Evolutionary conservation across 768 basidiomycete genomes (phyloP).

Genomic region (Tulasnella sp.): DNA sequence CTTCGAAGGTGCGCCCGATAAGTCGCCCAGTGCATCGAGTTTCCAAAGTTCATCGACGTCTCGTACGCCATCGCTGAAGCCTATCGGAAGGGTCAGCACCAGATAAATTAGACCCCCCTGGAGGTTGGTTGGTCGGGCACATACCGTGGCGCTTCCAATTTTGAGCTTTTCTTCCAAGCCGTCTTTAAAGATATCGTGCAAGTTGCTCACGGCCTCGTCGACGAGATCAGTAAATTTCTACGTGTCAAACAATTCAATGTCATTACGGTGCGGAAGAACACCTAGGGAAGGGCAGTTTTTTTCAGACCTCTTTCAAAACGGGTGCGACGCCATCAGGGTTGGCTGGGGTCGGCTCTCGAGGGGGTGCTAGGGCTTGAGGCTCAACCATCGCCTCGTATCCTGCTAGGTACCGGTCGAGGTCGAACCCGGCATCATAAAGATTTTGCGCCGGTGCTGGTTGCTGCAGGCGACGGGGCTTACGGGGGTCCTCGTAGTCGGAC

Average conservation of each 20-base stretch:
- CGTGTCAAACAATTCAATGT: neutral
- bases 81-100: slow-evolving; percentile 36
- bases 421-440: neutral
- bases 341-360: neutral
- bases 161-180: slow-evolving; percentile 58
- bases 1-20: slow-evolving; percentile 54
- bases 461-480: neutral
- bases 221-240: slow-evolving; percentile 44
- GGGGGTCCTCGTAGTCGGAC: slow-evolving; percentile 1
- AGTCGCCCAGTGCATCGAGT: slow-evolving; percentile 56
- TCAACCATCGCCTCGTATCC: slow-evolving; percentile 40
- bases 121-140: slow-evolving; percentile 27
- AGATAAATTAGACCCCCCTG: neutral
- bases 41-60: slow-evolving; percentile 49
- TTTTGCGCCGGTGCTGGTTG: neutral
- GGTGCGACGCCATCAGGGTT: slow-evolving; percentile 12
- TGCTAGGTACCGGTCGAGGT: slow-evolving; percentile 37
- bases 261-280: neutral
- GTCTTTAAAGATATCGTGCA: slow-evolving; percentile 50
- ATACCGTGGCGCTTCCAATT: slow-evolving; percentile 49
- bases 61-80: slow-evolving; percentile 46
- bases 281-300: neutral
- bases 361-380: slow-evolving; percentile 26
- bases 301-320: neutral
- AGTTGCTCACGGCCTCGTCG: slow-evolving; percentile 44